Conservation (phyloP, 768 basidiomycete genomes). For the Sarcodon sp. region DNA sequence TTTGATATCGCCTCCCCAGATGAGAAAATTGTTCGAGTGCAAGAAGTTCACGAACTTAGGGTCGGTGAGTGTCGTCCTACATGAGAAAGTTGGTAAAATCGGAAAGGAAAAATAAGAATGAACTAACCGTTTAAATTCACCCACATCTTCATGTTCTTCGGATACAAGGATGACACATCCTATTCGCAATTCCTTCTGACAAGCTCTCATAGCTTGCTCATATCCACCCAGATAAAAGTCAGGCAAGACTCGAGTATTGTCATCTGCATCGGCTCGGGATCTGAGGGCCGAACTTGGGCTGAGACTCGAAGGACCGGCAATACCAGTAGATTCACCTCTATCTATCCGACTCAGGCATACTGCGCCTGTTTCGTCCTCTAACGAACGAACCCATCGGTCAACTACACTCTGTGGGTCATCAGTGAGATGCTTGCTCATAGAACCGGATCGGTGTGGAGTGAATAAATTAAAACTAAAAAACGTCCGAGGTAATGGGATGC, state of each 20-base stretch:
- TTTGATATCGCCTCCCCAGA: slow-evolving; percentile 90
- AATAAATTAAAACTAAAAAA: slow-evolving; percentile 37
- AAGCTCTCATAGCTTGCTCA: slow-evolving; percentile 59
- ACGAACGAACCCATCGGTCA: slow-evolving; percentile 65
- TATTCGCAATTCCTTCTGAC: slow-evolving; percentile 61
- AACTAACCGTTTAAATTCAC: slow-evolving; percentile 71
- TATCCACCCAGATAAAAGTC: slow-evolving; percentile 77
- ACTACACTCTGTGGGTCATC: slow-evolving; percentile 35
- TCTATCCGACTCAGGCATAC: slow-evolving; percentile 33
- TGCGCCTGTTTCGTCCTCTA: slow-evolving; percentile 82
- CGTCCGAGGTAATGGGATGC: slow-evolving; percentile 46
- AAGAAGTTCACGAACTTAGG: slow-evolving; percentile 54
- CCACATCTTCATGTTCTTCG: slow-evolving; percentile 82
- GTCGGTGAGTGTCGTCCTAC: slow-evolving; percentile 67
- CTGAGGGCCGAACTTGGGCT: not conserved
- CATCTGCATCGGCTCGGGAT: slow-evolving; percentile 8
- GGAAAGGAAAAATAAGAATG: not conserved
- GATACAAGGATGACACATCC: slow-evolving; percentile 77
- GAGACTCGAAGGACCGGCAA: not conserved
- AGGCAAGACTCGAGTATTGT: slow-evolving; percentile 45
- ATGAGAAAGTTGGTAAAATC: not conserved
- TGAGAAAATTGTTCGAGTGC: slow-evolving; percentile 60
- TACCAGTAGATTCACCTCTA: slow-evolving; percentile 10
- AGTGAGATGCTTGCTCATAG: not conserved
- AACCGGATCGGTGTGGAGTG: slow-evolving; percentile 18